A percentile compares a stretch with the other conserved stretches of the same genome.
Evolutionary conservation across 768 basidiomycete species (phyloP).

Genomic region (Melanogaster broomeanus): DNA sequence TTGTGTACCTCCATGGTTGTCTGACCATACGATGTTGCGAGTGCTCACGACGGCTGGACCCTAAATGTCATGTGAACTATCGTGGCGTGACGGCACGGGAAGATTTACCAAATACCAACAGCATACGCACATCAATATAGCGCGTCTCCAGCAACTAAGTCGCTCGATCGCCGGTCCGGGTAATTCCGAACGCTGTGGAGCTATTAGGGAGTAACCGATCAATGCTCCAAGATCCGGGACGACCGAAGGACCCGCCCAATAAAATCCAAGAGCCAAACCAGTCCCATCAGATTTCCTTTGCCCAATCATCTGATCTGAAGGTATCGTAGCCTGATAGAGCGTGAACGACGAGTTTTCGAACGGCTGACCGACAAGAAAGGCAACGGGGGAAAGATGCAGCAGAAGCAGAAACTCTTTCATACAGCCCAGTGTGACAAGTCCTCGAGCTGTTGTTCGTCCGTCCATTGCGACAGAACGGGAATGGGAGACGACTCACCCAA

Average conservation of each 20-base stretch:
- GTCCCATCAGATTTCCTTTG: neutral
- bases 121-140: neutral
- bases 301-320: neutral
- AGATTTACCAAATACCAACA: neutral
- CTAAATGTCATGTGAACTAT: neutral
- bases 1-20: neutral
- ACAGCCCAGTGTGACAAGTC: neutral
- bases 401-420: constrained; percentile 1
- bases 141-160: neutral
- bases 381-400: neutral
- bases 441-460: neutral
- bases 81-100: neutral
- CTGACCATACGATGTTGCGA: neutral
- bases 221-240: neutral
- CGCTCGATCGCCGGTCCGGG: neutral
- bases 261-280: neutral
- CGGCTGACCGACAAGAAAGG: neutral
- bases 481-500: neutral
- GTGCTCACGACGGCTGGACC: neutral
- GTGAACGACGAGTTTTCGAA: neutral
- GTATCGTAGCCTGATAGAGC: neutral
- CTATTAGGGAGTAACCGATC: neutral
- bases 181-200: neutral
- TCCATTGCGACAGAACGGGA: neutral
- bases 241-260: neutral